phyloP scores from a whole-genome alignment of 2,329 filamentous ascomycete genomes.

The Pseudogymnoascus sp. region DNA sequence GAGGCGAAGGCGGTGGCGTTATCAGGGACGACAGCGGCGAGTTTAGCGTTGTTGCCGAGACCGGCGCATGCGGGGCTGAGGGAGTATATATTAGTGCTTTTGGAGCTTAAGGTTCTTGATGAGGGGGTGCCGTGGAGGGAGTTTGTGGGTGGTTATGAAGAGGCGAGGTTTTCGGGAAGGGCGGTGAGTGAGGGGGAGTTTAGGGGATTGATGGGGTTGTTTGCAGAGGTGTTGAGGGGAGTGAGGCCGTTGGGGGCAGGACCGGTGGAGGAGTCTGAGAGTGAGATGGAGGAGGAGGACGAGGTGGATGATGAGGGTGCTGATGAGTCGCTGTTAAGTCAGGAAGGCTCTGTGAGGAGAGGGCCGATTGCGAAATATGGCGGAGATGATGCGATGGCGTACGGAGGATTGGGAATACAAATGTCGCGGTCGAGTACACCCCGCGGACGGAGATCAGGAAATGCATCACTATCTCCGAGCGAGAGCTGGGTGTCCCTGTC shows the following conservation, averaged over 20 bases:
- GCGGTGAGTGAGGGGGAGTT: conserved; percentile 65
- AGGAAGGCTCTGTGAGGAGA: neutral
- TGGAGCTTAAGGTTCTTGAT: conserved; percentile 56
- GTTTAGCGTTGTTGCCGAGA: conserved; percentile 60
- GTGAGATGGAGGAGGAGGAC: neutral
- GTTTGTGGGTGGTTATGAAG: conserved; percentile 74
- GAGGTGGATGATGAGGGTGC: conserved; percentile 6
- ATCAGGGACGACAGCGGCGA: conserved; percentile 47
- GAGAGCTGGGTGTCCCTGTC: neutral
- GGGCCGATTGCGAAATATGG: neutral
- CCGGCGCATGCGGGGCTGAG: conserved; percentile 64
- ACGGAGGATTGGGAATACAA: neutral
- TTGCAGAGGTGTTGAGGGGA: conserved; percentile 67
- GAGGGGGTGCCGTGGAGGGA: conserved; percentile 39
- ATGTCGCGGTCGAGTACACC: neutral
- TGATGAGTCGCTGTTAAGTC: conserved; percentile 9
- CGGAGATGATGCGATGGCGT: neutral
- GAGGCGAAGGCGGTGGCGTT: conserved; percentile 90
- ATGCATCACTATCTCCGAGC: neutral
- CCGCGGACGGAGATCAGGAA: neutral
- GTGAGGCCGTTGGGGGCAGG: conserved; percentile 47
- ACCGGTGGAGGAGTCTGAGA: conserved; percentile 33
- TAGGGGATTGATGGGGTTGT: conserved; percentile 70
- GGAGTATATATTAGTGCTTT: conserved; percentile 68
- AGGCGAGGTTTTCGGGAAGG: conserved; percentile 68